Base-by-base conservation (phyloP, 2,329 filamentous ascomycete genomes). In the Gyromitra esculenta region DNA sequence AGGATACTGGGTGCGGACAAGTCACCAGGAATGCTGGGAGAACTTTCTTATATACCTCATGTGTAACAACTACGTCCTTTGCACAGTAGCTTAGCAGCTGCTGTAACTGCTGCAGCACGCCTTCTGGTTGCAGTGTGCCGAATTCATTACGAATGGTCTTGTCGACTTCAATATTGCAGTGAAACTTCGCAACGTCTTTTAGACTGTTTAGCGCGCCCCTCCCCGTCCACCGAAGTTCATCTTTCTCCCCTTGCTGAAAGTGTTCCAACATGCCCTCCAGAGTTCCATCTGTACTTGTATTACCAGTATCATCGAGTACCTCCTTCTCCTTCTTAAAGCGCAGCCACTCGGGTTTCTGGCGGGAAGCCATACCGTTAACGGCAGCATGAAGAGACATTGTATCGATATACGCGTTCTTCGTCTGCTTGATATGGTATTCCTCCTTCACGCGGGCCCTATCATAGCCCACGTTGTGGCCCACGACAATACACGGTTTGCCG, bases 311-410 rank as follows among this genome's bases (percentile, higher is more conserved):
- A 37, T 50, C 41, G 13, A 92, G 89, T 94, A 81, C 82, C 97
- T 95, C 74, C 91, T 88, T 79, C 91, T 93, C 31, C 85, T 98
- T 99, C 82, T 93, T 92, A 83, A 97, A 93, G 83, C 93, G 96
- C 91, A 97, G 94, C 96, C 96, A 99, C 0, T 93, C 97, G 5
- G 96, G 95, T 66, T 96, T 89, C 83, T 99, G 96, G 79, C 92
- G 91, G 21, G 96, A 97, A 83, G 96, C 98, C 96, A 99, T 99
- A 77, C 96, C 96, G 82, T 99, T 99, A 21, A 97, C 95, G 0
- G 96, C 96, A 5, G 97, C 95, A 82, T 99, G 96, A 21, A 99
- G 85, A 0, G 95, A 98, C 96, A 99, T 99, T 37, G 96, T 99
- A 83, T 99, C 96, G 66, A 99, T 84, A 82, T 97, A 99, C 59